A percentile compares a stretch with the other conserved stretches of the same genome.
These are phyloP conservation scores for Steccherinum ochraceum DNA, from an alignment of 768 basidiomycete genomes.

Conservation along the genomic window DNA sequence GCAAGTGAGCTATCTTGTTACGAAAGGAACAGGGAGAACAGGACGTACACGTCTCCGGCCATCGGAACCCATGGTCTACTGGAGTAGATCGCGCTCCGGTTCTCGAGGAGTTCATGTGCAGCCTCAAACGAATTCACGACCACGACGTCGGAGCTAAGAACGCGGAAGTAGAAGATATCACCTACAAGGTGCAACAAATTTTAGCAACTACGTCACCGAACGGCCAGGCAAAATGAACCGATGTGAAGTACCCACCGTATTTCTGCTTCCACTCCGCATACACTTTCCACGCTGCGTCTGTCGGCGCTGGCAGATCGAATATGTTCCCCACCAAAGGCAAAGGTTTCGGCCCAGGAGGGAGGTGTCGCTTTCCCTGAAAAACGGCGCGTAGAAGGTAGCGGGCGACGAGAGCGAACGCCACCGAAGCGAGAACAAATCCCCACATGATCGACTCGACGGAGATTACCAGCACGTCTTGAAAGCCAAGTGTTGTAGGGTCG, in stretches of 20 bases:
- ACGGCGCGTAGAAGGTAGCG: neutral
- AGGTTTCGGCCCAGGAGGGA: slow-evolving; percentile 5
- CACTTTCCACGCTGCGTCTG: neutral
- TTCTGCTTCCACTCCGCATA: neutral
- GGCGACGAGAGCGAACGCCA: neutral
- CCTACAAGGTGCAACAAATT: neutral
- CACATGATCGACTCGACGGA: too few species aligned
- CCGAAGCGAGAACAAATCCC: neutral
- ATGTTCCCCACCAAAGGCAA: slow-evolving; percentile 1
- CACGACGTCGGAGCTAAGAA: slow-evolving; percentile 13
- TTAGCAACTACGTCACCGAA: neutral
- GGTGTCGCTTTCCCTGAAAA: neutral
- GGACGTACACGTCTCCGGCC: neutral
- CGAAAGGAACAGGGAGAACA: neutral
- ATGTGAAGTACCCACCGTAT: neutral
- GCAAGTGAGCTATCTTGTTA: neutral
- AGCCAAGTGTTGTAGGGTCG: too few species aligned
- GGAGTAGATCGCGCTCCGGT: slow-evolving; percentile 20
- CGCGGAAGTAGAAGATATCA: slow-evolving; percentile 12
- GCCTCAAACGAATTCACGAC: slow-evolving; percentile 18
- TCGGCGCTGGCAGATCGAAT: neutral
- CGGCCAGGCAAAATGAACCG: neutral
- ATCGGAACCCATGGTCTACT: neutral
- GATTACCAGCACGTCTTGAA: too few species aligned
- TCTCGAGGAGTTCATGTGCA: slow-evolving; percentile 21